Base-by-base conservation (phyloP, 139 green algal genomes). In the Chlorokybus atmophyticus region DNA sequence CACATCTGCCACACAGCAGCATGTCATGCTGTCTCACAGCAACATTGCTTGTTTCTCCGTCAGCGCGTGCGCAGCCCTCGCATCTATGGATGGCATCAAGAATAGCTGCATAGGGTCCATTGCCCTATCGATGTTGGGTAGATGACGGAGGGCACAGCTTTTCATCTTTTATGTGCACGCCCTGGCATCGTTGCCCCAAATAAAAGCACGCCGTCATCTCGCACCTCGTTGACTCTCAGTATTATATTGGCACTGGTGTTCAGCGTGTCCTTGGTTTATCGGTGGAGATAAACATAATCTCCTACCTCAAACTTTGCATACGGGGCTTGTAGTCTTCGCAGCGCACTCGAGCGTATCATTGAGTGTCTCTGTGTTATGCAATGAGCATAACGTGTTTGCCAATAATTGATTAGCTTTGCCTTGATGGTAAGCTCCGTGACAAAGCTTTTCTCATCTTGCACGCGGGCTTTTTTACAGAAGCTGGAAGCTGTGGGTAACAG, bases 251-350 rank as follows among this genome's bases (percentile, higher is more conserved):
- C n/a, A n/a, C n/a, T n/a, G n/a, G n/a, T n/a, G n/a, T n/a, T n/a
- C n/a, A n/a, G n/a, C n/a, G n/a, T n/a, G n/a, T n/a, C 38, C 44
- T 28, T 8, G 44, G 44, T 52, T 17, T 52, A 8, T 8, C 19
- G 44, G n/a, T 23, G 7, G 44, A 52, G 44, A 21, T 52, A 52
- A 21, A 52, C 44, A 52, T 52, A 52, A 21, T 52, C 44, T 6
- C 44, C 44, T 26, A 28, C 44, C 44, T 52, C 14, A 6, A 17
- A 17, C n/a, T 6, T 23, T 6, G n/a, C n/a, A 7, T 26, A 30
- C 7, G 27, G 10, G 6, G 6, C 6, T 8, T 17, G 44, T 28
- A 52, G 14, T 17, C 44, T 10, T 21, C 44, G 19, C 10, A 8
- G 6, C 44, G 44, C 10, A 8, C 8, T 28, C 10, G 10, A 21